Evolutionary conservation across 2,329 filamentous ascomycete genomes (phyloP).

Genomic region (Penicillium sp.): DNA sequence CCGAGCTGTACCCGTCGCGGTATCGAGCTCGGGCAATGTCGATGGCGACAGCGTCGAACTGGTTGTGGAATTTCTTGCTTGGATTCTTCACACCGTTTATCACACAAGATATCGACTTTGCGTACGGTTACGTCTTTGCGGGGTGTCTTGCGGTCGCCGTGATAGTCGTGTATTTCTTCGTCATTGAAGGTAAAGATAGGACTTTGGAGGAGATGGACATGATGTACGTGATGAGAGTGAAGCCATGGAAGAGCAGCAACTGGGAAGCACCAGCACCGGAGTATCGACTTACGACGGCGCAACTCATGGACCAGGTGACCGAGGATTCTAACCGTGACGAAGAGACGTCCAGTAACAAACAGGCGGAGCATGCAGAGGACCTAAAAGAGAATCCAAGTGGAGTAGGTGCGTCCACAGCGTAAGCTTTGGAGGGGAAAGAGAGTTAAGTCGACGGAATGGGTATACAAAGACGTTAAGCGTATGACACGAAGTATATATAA

Average conservation of each 20-base stretch:
- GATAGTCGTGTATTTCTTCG: constrained; percentile 64
- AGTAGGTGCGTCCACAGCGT: constrained; percentile 20
- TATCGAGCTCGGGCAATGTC: constrained; percentile 69
- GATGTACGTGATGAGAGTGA: constrained; percentile 62
- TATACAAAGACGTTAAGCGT: background rate
- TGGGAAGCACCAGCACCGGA: constrained; percentile 33
- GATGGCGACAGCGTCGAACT: constrained; percentile 69
- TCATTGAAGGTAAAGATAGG: constrained; percentile 65
- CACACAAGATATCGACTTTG: constrained; percentile 63
- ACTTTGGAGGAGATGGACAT: constrained; percentile 70
- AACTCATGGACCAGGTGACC: constrained; percentile 23
- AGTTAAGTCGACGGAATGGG: too few species aligned
- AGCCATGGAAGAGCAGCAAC: constrained; percentile 54
- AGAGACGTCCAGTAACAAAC: constrained; percentile 9
- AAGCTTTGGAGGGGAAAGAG: too few species aligned
- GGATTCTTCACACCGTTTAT: constrained; percentile 77
- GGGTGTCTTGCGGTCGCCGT: constrained; percentile 62
- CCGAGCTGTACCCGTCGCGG: constrained; percentile 40
- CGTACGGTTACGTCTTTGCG: constrained; percentile 72
- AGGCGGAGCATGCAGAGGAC: constrained; percentile 20
- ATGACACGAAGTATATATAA: background rate
- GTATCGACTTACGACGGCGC: constrained; percentile 24
- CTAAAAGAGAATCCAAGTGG: constrained; percentile 15
- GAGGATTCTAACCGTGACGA: constrained; percentile 17
- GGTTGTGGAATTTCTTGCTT: constrained; percentile 67